phyloP scores from a whole-genome alignment of 2,329 filamentous ascomycete species.

The Neofusicoccum cordaticola region DNA sequence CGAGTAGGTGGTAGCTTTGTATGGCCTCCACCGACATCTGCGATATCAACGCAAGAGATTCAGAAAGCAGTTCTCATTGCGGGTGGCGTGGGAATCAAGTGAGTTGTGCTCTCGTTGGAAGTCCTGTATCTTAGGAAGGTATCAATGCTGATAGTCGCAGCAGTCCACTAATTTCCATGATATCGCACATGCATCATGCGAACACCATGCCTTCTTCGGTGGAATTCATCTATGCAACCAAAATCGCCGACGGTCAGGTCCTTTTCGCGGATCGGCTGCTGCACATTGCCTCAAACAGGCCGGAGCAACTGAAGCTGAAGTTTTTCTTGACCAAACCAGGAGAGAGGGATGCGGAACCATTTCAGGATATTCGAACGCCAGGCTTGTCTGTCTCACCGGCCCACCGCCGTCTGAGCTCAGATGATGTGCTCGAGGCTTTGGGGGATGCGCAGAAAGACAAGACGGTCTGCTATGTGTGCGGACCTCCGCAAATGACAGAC shows the following conservation, averaged over 20 bases:
- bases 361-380: background rate
- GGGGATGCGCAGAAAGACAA: constrained; percentile 30
- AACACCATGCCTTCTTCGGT: constrained; percentile 44
- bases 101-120: constrained; percentile 26
- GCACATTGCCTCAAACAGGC: background rate
- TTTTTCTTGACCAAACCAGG: constrained; percentile 36
- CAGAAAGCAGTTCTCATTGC: constrained; percentile 70
- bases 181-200: constrained; percentile 57
- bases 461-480: constrained; percentile 48
- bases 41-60: constrained; percentile 34
- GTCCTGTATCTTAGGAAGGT: constrained; percentile 15
- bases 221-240: constrained; percentile 63
- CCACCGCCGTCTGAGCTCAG: background rate
- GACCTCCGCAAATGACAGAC: constrained; percentile 49
- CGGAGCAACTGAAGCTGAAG: constrained; percentile 22
- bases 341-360: too few relatives aligned
- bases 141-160: background rate
- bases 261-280: constrained; percentile 37
- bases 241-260: constrained; percentile 31
- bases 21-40: constrained; percentile 64
- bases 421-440: constrained; percentile 40
- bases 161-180: constrained; percentile 71
- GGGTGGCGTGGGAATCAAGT: constrained; percentile 81
- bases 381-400: background rate
- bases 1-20: constrained; percentile 78